Base-by-base conservation (phyloP, 2,329 filamentous ascomycete genomes). In the Bipolaris oryzae region DNA sequence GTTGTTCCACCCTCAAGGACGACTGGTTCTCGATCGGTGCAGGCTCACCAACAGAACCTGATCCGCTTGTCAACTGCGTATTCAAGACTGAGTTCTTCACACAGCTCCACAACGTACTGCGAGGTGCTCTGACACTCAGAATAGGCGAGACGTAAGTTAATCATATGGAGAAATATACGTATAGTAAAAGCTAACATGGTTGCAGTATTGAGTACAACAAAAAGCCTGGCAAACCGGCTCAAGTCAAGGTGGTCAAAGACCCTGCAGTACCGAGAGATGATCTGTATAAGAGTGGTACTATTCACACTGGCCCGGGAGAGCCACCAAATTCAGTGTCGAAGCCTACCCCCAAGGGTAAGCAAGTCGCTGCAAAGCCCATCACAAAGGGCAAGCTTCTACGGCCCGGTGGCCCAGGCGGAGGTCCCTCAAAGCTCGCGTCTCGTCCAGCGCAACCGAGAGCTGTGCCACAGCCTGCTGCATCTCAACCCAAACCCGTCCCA, bases 21-120 rank as follows among this genome's bases (percentile, higher is more conserved):
- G 95, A 99, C 77, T 99, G 95, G 95, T 97, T 99, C 76, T 92
- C 94, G 1, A 82, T 99, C 34, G 91, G 93, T 3, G 84, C 96
- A 42, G 92, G 91, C n/a, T 93, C 93, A 31, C 88, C 89, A 7
- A 92, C 96, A 72, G 94, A 98, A 74, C 84, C 95, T 0, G 95
- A 99, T 76, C 92, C 95, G n/a, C 82, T 99, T 20, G 78, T 99
- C 70, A 96, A 89, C 78, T 99, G 95, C 72, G 81, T 97, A 18
- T 87, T 99, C 77, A 99, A 99, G 81, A 99, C 95, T 0, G 95
- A 99, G 72, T 88, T 99, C 77, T 96, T 98, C 73, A 96, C 94
- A 0, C 93, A 97, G 62, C 87, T 99, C 79, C 87, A 89, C 72
- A 87, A 86, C 48, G 87, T 87, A 50, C 90, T 96, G 77, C 88